These are phyloP conservation scores for Melaleuca quinquenervia DNA, from an alignment of 345 rosid species.

Conservation along the genomic window DNA sequence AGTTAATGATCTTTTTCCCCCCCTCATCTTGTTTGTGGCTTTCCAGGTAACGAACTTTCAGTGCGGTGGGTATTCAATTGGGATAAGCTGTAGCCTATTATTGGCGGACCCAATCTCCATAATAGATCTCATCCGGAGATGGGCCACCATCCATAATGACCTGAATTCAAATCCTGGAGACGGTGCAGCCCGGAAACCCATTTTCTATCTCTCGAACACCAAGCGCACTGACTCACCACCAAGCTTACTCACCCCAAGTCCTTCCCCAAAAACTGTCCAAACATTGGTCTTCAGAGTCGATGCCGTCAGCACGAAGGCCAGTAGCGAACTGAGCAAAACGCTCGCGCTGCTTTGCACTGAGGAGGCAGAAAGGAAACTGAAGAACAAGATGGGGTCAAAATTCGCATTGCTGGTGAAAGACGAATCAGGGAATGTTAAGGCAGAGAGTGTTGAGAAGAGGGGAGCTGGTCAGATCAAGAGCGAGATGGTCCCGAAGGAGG, in stretches of 20 bases:
- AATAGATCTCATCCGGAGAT: constrained; percentile 35
- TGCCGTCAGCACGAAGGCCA: too few relatives aligned
- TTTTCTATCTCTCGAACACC: constrained; percentile 42
- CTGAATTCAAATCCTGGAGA: constrained; percentile 6
- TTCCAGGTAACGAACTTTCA: constrained; percentile 69
- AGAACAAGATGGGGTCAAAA: constrained; percentile 1
- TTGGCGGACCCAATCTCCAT: constrained; percentile 39
- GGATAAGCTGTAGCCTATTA: constrained; percentile 70
- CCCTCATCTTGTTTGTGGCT: not conserved
- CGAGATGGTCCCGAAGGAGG: not conserved
- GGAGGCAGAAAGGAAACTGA: constrained; percentile 18
- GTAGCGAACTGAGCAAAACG: not conserved
- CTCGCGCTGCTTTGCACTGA: constrained; percentile 18
- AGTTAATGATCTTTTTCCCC: not conserved
- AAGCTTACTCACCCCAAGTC: constrained; percentile 8
- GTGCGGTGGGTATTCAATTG: constrained; percentile 84
- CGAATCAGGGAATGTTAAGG: constrained; percentile 14
- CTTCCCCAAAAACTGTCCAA: constrained; percentile 19
- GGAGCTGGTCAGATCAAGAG: not conserved
- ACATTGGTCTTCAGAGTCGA: constrained; percentile 17
- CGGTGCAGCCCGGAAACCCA: constrained; percentile 13
- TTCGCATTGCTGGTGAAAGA: constrained; percentile 35
- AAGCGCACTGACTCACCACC: not conserved
- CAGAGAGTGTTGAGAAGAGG: constrained; percentile 15
- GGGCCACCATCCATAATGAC: constrained; percentile 43